Base-by-base conservation (phyloP, 352 stramenopile genomes). In the Phytophthora brassicae region DNA sequence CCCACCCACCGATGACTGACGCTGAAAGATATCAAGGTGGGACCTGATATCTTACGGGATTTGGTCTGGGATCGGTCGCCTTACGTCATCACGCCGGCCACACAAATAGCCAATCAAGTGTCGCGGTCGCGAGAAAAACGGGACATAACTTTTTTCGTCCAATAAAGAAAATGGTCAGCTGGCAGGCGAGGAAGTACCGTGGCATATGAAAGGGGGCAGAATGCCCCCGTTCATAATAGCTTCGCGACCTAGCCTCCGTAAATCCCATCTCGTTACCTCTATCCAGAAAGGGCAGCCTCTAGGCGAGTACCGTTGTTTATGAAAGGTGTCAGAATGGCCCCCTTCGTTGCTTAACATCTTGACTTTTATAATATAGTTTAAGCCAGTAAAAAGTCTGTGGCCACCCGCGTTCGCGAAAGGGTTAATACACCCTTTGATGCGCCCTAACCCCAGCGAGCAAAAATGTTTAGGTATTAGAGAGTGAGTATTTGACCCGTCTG, bases 271-370 rank as follows among this genome's bases (percentile, higher is more conserved):
- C 17, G 7, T 14, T 17, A 6, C 33, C 33, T 19, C 35, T 41
- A 41, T 41, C 35, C 23, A 50, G 43, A 50, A n/a, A 36, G 23
- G 14, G 13, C 35, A 19, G 2, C 12, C 19, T 19, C 7, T 3
- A 16, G 12, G 35, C 35, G 13, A 50, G 43, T 50, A 50, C 43
- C 23, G 43, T 50, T 12, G 43, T 24, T 50, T 50, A 38, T 36
- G 24, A 36, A 50, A 36, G 4, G 43, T 22, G 43, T 12, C 8
- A 50, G 36, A 50, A 38, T 50, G 23, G 23, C 43, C 13, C 43
- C 5, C 6, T 38, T 36, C 14, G 7, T 24, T 3, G 23, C 13
- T 50, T 38, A 50, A 24, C 43, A 36, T 38, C 43, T 38, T 50
- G 43, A 23, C 12, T 50, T 50, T 19, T 48, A 48, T 35, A 33